phyloP scores from a whole-genome alignment of 306 rosid species.

The Inga oerstediana region DNA sequence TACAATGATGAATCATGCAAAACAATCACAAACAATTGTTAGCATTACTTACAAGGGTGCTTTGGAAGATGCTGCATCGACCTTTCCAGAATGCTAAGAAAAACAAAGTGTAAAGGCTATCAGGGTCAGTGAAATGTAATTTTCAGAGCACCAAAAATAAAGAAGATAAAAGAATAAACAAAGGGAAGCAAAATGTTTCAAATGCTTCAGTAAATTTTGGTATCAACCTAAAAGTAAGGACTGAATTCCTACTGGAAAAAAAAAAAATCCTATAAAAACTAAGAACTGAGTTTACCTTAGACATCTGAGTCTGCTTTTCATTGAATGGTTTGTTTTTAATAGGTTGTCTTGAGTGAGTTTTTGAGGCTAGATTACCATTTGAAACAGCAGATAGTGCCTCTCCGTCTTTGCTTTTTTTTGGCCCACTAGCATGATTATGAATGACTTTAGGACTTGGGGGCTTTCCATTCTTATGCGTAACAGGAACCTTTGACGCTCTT shows the following conservation, averaged over 20 bases:
- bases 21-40: constrained; percentile 20
- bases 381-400: constrained; percentile 54
- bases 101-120: constrained; percentile 41
- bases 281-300: constrained; percentile 49
- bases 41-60: constrained; percentile 59
- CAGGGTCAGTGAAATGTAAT: constrained; percentile 37
- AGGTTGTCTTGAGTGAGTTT: constrained; percentile 54
- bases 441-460: constrained; percentile 40
- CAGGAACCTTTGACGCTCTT: constrained; percentile 52
- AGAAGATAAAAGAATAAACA: constrained; percentile 21
- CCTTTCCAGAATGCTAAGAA: constrained; percentile 67
- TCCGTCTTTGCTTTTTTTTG: constrained; percentile 61
- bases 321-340: constrained; percentile 48
- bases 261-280: neutral
- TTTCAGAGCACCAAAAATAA: constrained; percentile 9
- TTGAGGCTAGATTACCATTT: constrained; percentile 60
- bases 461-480: constrained; percentile 62
- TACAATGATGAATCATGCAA: constrained; percentile 18
- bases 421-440: constrained; percentile 42
- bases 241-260: neutral
- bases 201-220: constrained; percentile 15
- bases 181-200: constrained; percentile 13
- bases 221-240: constrained; percentile 27
- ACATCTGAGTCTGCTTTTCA: constrained; percentile 57
- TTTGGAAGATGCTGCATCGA: constrained; percentile 64